phyloP scores from a whole-genome alignment of 1,284 basidiomycete species.

The Pseudozyma tsukubaensis region DNA sequence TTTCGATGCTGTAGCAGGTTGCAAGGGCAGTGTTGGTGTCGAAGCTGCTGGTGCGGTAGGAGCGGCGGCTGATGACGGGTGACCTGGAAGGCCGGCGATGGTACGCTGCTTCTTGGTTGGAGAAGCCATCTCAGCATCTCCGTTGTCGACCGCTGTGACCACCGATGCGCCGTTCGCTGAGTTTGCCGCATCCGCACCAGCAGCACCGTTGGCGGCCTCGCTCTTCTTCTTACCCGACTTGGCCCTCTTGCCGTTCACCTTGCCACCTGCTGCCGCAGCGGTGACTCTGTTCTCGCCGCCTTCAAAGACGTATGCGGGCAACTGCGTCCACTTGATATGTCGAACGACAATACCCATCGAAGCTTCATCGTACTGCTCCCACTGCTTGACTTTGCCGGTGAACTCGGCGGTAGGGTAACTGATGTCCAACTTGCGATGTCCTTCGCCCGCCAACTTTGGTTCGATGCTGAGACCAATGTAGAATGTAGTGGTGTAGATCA shows the following conservation, averaged over 20 bases:
- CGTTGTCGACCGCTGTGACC: conserved; percentile 28
- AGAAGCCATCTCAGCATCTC: conserved; percentile 37
- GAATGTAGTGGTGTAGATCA: conserved; percentile 91
- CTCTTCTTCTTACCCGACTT: conserved; percentile 76
- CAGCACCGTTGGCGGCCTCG: conserved; percentile 3
- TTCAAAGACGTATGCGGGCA: conserved; percentile 85
- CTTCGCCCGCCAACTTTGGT: conserved; percentile 76
- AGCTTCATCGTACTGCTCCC: conserved; percentile 93
- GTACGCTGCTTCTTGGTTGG: conserved; percentile 50
- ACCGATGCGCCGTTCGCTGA: conserved; percentile 18
- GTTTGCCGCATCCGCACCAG: not conserved
- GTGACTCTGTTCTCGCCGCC: conserved; percentile 71
- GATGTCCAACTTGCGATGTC: conserved; percentile 83
- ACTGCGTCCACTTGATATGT: conserved; percentile 88
- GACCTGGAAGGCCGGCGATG: conserved; percentile 9
- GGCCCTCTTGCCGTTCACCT: conserved; percentile 79
- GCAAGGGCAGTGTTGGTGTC: conserved; percentile 44
- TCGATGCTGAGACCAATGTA: conserved; percentile 95
- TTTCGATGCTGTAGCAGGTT: conserved; percentile 37
- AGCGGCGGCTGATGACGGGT: not conserved
- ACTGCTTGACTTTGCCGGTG: conserved; percentile 91
- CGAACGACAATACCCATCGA: conserved; percentile 95
- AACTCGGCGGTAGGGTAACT: conserved; percentile 97
- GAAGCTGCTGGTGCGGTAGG: not conserved
- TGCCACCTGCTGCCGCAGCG: conserved; percentile 74